Evolutionary conservation across 1,139 yeast species (phyloP).

Genomic region (Scheffersomyces cryptocercus): DNA sequence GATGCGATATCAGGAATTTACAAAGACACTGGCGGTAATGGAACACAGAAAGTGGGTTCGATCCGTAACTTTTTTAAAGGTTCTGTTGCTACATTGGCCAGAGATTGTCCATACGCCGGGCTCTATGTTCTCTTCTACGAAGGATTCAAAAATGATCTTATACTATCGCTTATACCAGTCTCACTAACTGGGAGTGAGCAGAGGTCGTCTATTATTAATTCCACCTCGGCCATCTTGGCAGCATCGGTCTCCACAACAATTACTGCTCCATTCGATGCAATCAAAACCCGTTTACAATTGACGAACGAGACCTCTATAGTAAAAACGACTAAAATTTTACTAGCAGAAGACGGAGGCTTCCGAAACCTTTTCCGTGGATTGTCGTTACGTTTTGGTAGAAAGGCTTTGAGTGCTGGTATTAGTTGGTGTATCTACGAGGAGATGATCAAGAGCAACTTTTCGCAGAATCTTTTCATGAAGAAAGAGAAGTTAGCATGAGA

Average conservation of each 20-base stretch:
- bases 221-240: slow-evolving; percentile 69
- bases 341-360: slow-evolving; percentile 58
- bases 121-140: slow-evolving; percentile 85
- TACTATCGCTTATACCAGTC: slow-evolving; percentile 9
- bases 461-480: slow-evolving; percentile 1
- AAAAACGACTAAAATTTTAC: slow-evolving; percentile 34
- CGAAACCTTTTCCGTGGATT: slow-evolving; percentile 78
- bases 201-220: slow-evolving; percentile 62
- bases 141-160: slow-evolving; percentile 51
- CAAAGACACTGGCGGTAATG: slow-evolving; percentile 36
- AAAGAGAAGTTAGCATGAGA: neutral
- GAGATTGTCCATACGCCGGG: slow-evolving; percentile 98
- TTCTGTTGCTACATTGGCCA: slow-evolving; percentile 77
- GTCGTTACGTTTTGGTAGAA: slow-evolving; percentile 75
- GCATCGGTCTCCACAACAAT: slow-evolving; percentile 80
- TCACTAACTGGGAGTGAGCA: slow-evolving; percentile 17
- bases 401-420: slow-evolving; percentile 90
- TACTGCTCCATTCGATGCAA: slow-evolving; percentile 94
- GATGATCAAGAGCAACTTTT: slow-evolving; percentile 46
- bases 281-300: slow-evolving; percentile 88
- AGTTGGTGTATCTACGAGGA: slow-evolving; percentile 98
- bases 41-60: slow-evolving; percentile 2
- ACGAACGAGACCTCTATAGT: slow-evolving; percentile 21
- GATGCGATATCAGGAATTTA: slow-evolving; percentile 66
- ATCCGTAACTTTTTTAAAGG: slow-evolving; percentile 80